phyloP scores from a whole-genome alignment of 2,329 filamentous ascomycete genomes.

The Paracamarosporium sp. region DNA sequence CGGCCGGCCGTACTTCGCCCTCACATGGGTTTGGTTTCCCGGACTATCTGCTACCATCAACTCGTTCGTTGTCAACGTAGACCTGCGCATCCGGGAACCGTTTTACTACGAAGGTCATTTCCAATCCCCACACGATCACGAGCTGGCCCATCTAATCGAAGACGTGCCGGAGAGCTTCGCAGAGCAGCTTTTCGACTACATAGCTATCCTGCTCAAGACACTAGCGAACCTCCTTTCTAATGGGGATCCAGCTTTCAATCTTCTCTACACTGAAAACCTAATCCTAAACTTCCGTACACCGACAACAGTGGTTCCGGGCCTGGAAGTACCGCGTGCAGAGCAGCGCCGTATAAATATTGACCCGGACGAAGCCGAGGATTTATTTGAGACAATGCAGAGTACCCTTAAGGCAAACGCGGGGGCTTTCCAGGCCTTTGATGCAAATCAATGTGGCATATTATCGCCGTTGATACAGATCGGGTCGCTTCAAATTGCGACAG shows the following conservation, averaged over 20 bases:
- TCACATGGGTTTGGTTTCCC: constrained; percentile 37
- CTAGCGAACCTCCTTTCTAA: constrained; percentile 30
- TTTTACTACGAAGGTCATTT: constrained; percentile 17
- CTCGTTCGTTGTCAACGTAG: constrained; percentile 35
- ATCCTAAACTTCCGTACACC: constrained; percentile 37
- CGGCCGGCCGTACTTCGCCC: constrained; percentile 40
- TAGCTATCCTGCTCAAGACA: constrained; percentile 37
- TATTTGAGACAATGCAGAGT: constrained; percentile 32
- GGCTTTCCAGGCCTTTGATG: constrained; percentile 32
- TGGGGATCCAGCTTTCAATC: constrained; percentile 25
- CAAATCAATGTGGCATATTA: constrained; percentile 27
- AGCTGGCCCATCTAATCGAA: constrained; percentile 32
- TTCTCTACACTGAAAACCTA: constrained; percentile 35
- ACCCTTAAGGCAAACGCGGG: constrained; percentile 35
- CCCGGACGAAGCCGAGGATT: constrained; percentile 22
- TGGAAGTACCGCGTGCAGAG: constrained; percentile 19
- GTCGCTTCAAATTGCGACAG: constrained; percentile 32
- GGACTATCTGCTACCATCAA: constrained; percentile 37
- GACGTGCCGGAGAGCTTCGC: constrained; percentile 34
- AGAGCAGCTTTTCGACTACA: constrained; percentile 38
- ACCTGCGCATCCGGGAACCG: constrained; percentile 36
- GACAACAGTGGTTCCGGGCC: constrained; percentile 24
- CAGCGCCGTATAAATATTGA: constrained; percentile 28
- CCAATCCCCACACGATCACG: constrained; percentile 29
- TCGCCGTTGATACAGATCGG: constrained; percentile 39